phyloP scores from a whole-genome alignment of 2,329 filamentous ascomycete genomes.

The Fusarium liriodendri region DNA sequence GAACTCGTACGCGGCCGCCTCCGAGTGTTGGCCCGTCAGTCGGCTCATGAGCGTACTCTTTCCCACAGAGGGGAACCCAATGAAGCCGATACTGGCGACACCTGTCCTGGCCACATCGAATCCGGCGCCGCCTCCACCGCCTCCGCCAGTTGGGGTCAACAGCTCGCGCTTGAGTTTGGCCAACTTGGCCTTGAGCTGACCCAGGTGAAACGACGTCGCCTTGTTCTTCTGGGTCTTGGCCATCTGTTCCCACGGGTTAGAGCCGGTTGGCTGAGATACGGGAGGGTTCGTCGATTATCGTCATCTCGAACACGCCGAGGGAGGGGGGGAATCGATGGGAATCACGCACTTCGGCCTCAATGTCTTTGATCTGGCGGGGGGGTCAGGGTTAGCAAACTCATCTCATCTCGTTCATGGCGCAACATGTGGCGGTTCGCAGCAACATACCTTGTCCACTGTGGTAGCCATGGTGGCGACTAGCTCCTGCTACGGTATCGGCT shows the following conservation, averaged over 20 bases:
- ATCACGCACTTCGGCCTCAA: slow-evolving; percentile 87
- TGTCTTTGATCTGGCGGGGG: slow-evolving; percentile 84
- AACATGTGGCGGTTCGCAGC: slow-evolving; percentile 6
- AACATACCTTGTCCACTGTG: slow-evolving; percentile 90
- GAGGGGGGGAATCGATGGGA: slow-evolving; percentile 15
- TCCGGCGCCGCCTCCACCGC: slow-evolving; percentile 80
- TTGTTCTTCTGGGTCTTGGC: slow-evolving; percentile 98
- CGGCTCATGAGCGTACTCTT: slow-evolving; percentile 98
- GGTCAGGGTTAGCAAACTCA: slow-evolving; percentile 48
- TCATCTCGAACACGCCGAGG: slow-evolving; percentile 19
- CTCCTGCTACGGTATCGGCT: slow-evolving; percentile 22
- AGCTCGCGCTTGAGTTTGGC: slow-evolving; percentile 98
- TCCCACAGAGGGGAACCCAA: slow-evolving; percentile 97
- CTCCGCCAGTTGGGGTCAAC: slow-evolving; percentile 84
- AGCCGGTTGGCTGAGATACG: slow-evolving; percentile 12
- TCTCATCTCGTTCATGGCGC: slow-evolving; percentile 15
- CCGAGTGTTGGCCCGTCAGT: slow-evolving; percentile 95
- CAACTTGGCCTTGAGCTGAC: slow-evolving; percentile 97
- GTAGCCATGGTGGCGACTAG: slow-evolving; percentile 81
- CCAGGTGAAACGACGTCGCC: slow-evolving; percentile 91
- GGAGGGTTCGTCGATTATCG: neutral
- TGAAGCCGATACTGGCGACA: slow-evolving; percentile 97
- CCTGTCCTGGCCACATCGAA: slow-evolving; percentile 99
- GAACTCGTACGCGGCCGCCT: slow-evolving; percentile 98
- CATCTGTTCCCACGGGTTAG: slow-evolving; percentile 70